Percentiles rank a stretch among this genome's conserved stretches.
These are phyloP conservation scores for Cyberlindnera maclurae DNA, from an alignment of 805 yeast species.

Conservation along the genomic window DNA sequence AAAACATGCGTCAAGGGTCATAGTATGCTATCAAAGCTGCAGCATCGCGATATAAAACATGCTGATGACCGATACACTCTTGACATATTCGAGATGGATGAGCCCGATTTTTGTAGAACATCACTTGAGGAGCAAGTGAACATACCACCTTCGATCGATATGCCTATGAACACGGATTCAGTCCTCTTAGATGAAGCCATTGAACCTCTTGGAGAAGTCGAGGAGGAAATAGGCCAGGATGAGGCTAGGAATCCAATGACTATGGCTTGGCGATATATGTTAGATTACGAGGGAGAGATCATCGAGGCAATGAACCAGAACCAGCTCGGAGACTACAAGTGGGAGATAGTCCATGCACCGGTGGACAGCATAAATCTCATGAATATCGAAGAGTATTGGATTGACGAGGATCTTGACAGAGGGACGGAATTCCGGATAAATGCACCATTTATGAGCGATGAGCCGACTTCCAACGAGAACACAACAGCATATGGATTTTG, in stretches of 20 bases:
- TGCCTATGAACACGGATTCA: conserved; percentile 3
- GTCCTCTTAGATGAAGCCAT: conserved; percentile 3
- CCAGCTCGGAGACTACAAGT: not conserved
- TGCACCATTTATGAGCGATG: conserved; percentile 14
- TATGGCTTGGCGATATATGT: too few relatives aligned
- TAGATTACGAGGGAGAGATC: too few relatives aligned
- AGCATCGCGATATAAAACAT: too few relatives aligned
- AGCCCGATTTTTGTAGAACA: too few relatives aligned
- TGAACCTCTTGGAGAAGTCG: not conserved
- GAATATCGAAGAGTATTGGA: conserved; percentile 1
- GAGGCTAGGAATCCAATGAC: too few relatives aligned
- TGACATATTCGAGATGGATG: too few relatives aligned
- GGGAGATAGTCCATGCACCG: not conserved
- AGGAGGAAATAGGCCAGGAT: too few relatives aligned
- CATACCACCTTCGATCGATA: not conserved
- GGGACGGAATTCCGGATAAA: conserved; percentile 14
- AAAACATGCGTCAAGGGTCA: conserved; percentile 2
- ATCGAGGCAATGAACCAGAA: too few relatives aligned
- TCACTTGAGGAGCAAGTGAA: not conserved
- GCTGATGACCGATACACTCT: too few relatives aligned
- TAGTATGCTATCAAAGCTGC: too few relatives aligned
- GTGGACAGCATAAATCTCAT: not conserved
- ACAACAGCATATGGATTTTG: conserved; percentile 9
- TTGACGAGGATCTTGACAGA: conserved; percentile 12
- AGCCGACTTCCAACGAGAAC: conserved; percentile 14